Evolutionary conservation across 345 rosid species (phyloP), one percentile per base, ranked within the genome.

Genomic region (Lagerstroemia speciosa): DNA sequence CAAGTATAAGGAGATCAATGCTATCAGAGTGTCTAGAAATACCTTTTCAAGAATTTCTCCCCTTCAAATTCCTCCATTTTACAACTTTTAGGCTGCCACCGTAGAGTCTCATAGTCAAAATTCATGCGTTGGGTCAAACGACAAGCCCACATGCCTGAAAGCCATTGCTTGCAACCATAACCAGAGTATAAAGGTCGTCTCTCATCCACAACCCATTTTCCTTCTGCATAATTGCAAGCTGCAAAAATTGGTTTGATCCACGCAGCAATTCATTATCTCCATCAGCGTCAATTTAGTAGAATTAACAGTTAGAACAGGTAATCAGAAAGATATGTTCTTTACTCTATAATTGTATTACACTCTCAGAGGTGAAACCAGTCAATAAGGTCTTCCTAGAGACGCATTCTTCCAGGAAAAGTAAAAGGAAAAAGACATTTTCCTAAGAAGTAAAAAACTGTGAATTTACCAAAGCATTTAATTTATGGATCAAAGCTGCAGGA

Each of bases 141-240:
- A 77, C 98, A 91, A 27, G 98, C 96, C 98, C 98, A 93, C 97
- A 86, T 91, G 29, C 67, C 68, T 31, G 98, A 89, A 70, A 93
- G 86, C 98, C 97, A 93, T 57, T 81, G 91, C 78, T 91, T 93
- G 78, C 98, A 91, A 62, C 66, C 73, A 70, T 77, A 79, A 64
- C 98, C 98, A 22, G 97, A 89, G 78, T 93, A 93, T 62, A 89
- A 65, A 65, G 90, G 91, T 66, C 83, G 82, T 40, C 62, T 73
- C 32, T 84, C 83, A 79, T 93, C 98, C 70, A 86, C 75, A 48
- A 91, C 89, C 98, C 98, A 93, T 79, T 87, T 91, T 68, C 98
- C 98, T 77, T 87, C 86, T 24, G 94, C 94, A 70, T 85, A 87
- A 66, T 84, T 86, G 72, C 98, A 93, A 61, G 73, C 97, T 86